Percentiles rank a stretch among this genome's conserved stretches.
These are phyloP conservation scores for Malassezia nana DNA, from an alignment of 1,284 basidiomycete species.

Conservation along the genomic window DNA sequence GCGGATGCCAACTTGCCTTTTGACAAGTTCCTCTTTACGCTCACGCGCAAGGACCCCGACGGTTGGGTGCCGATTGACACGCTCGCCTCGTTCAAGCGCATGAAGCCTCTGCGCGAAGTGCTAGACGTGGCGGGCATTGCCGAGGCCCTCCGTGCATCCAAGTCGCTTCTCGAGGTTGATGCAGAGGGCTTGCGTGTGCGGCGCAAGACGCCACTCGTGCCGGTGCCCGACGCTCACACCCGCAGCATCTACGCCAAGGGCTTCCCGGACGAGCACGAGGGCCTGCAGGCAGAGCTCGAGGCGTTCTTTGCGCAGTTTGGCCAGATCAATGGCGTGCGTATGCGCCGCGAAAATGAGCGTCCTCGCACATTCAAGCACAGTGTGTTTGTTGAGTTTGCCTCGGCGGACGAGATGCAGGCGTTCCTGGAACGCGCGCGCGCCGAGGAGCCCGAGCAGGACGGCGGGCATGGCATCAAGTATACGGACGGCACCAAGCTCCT, in stretches of 20 bases:
- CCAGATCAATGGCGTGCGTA: slow-evolving; percentile 71
- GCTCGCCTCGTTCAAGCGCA: slow-evolving; percentile 88
- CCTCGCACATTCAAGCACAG: slow-evolving; percentile 84
- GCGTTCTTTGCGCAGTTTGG: slow-evolving; percentile 72
- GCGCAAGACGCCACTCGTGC: slow-evolving; percentile 54
- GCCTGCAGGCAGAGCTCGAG: slow-evolving; percentile 68
- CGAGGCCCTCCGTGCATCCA: slow-evolving; percentile 25
- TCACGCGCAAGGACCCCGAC: slow-evolving; percentile 40
- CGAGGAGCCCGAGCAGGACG: slow-evolving; percentile 31
- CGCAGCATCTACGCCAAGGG: slow-evolving; percentile 60
- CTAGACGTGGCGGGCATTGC: slow-evolving; percentile 34
- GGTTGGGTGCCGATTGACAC: slow-evolving; percentile 87
- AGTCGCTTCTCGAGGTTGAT: slow-evolving; percentile 62
- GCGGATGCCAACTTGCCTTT: slow-evolving; percentile 76
- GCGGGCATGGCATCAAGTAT: slow-evolving; percentile 30
- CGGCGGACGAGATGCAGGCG: slow-evolving; percentile 60
- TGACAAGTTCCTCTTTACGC: slow-evolving; percentile 83
- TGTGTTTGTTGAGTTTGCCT: slow-evolving; percentile 81
- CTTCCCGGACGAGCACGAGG: slow-evolving; percentile 65
- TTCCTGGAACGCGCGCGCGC: slow-evolving; percentile 65
- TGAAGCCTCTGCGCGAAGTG: slow-evolving; percentile 56
- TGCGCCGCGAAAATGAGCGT: slow-evolving; percentile 58
- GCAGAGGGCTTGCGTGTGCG: slow-evolving; percentile 65
- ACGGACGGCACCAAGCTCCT: slow-evolving; percentile 52
- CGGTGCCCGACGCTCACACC: slow-evolving; percentile 37